phyloP scores from a whole-genome alignment of 345 rosid genomes.

The Eucalyptus virginea region DNA sequence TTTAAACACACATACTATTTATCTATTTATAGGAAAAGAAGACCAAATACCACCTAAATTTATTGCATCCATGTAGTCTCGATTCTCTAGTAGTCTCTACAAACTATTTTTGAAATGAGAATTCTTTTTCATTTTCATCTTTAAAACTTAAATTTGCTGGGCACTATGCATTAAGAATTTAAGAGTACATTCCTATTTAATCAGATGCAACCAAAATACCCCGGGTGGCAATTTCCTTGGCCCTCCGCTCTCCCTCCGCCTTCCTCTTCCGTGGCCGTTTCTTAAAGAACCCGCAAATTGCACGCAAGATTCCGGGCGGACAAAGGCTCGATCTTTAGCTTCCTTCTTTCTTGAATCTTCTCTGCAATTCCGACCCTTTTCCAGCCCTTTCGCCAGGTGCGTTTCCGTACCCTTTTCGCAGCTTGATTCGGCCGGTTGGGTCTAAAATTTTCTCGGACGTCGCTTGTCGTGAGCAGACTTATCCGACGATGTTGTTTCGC shows the following conservation, averaged over 20 bases:
- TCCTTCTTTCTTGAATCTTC: background rate
- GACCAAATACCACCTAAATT: background rate
- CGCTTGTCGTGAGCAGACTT: background rate
- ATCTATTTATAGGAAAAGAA: too few relatives aligned
- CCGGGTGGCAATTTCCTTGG: background rate
- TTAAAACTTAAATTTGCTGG: background rate
- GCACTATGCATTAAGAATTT: background rate
- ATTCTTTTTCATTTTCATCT: background rate
- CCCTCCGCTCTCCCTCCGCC: background rate
- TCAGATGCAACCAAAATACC: background rate
- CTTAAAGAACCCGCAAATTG: background rate
- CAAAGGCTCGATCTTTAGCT: background rate
- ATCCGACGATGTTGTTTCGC: background rate
- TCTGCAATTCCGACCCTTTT: background rate
- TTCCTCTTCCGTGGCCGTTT: background rate
- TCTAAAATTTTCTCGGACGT: background rate
- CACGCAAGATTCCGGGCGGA: conserved; percentile 3
- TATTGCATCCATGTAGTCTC: background rate
- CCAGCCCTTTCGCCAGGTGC: background rate
- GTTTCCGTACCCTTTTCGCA: background rate
- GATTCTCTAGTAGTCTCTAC: background rate
- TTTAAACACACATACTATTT: too few relatives aligned
- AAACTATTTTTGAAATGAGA: background rate
- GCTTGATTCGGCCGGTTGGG: background rate
- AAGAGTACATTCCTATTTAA: background rate